Evolutionary conservation across 768 basidiomycete genomes (phyloP).

Genomic region (Amanita rimosa): DNA sequence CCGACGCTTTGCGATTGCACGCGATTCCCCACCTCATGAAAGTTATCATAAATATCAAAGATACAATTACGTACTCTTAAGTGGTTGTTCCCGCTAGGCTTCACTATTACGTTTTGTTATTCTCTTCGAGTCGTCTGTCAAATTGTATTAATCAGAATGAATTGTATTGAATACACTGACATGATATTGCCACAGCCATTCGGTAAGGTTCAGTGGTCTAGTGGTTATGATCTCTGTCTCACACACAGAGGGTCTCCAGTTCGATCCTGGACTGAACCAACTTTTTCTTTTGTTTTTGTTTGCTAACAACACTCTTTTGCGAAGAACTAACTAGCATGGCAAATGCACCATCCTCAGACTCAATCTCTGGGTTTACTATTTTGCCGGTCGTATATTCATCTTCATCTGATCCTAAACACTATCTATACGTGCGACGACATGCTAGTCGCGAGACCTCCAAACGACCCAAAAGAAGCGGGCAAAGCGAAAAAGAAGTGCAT

Average conservation of each 20-base stretch:
- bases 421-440: slow-evolving; percentile 71
- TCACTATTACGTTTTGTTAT: too few species aligned
- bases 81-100: too few species aligned
- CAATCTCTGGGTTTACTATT: slow-evolving; percentile 37
- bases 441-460: slow-evolving; percentile 31
- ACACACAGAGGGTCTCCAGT: slow-evolving; percentile 15
- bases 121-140: too few species aligned
- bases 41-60: slow-evolving; percentile 3
- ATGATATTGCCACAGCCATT: too few species aligned
- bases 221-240: slow-evolving; percentile 16
- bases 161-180: too few species aligned
- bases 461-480: slow-evolving; percentile 13
- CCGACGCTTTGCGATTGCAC: slow-evolving; percentile 5
- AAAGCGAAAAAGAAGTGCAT: slow-evolving; percentile 5
- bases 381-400: slow-evolving; percentile 31
- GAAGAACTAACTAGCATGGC: too few species aligned
- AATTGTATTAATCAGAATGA: too few species aligned
- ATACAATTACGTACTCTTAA: not conserved
- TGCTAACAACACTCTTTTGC: too few species aligned
- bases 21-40: slow-evolving; percentile 7
- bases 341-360: slow-evolving; percentile 9
- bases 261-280: slow-evolving; percentile 14
- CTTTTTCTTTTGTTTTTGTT: slow-evolving; percentile 8
- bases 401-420: slow-evolving; percentile 37
- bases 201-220: slow-evolving; percentile 12